Evolutionary conservation across 2,329 filamentous ascomycete species (phyloP), one percentile per base, ranked within the genome.

Genomic region (Pestalotiopsis sp.): DNA sequence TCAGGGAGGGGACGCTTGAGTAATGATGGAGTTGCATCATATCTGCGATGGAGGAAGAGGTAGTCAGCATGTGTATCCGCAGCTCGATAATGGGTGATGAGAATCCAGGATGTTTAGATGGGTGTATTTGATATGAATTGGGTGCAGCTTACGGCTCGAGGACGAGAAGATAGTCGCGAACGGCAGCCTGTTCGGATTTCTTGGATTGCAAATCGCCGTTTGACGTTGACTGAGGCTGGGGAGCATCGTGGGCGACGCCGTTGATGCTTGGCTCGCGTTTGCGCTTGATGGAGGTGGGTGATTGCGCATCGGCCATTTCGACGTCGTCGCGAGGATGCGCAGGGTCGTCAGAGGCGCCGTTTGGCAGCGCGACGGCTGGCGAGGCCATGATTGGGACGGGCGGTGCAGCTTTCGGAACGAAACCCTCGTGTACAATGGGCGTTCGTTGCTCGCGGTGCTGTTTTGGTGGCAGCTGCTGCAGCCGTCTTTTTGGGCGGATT

Each of bases 11-110:
- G 82, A 68, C 86, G 85, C 72, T 86, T 86, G 65, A 91, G 82
- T 68, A 91, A 84, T 41, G 85, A 86, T 11, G 86, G 84, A 14
- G 77, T 81, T 62, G 83, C 80, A 73, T 91, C 89, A 72, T 85
- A 81, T 70, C 90, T 91, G 70, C 38, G 68, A 67, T 63, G 58
- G 65, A 68, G 65, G 38, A 17, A 12, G 25, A 56, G 31, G 41
- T 39, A 36, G 38, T 67, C 31, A 64, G 65, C 57, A 60, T 60
- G 52, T 13, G 25, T 39, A 23, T 39, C 31, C 58, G 38, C 11
- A 59, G 49, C 13, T 39, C 49, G 36, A 25, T 31, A 14, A 20
- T 2, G n/a, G 52, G 23, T 36, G 23, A 60, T n/a, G 3, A 17
- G 36, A n/a, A 31, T 17, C 39, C 25, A 60, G 65, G n/a, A 64